Evolutionary conservation across 116 monocot species (phyloP).

Genomic region (Posidonia oceanica): DNA sequence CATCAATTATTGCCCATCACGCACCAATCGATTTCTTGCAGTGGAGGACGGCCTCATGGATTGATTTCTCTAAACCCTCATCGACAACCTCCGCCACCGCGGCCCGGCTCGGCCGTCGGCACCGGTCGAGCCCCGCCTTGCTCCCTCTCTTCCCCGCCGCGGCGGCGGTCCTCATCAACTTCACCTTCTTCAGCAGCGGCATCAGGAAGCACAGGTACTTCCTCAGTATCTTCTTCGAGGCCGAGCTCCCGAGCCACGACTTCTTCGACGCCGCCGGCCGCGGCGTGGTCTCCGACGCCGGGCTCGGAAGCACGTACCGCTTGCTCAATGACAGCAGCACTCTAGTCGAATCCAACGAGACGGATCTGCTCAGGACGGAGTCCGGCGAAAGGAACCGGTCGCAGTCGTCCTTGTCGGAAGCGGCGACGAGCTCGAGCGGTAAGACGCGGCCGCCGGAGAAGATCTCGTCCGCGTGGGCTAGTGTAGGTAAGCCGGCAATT

Average conservation of each 20-base stretch:
- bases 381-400: slow-evolving; percentile 3
- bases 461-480: slow-evolving; percentile 30
- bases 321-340: slow-evolving; percentile 18
- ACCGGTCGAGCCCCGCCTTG: neutral
- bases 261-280: neutral
- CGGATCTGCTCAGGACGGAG: slow-evolving; percentile 17
- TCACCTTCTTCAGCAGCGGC: slow-evolving; percentile 44
- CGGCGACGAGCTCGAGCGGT: slow-evolving; percentile 11
- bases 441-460: slow-evolving; percentile 35
- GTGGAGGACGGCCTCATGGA: slow-evolving; percentile 71
- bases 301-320: neutral
- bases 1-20: neutral
- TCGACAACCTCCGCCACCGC: slow-evolving; percentile 6
- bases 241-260: slow-evolving; percentile 1
- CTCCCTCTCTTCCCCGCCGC: neutral
- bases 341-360: slow-evolving; percentile 23
- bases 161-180: slow-evolving; percentile 1
- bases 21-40: slow-evolving; percentile 52
- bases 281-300: neutral
- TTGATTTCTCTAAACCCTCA: slow-evolving; percentile 28
- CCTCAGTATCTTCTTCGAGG: slow-evolving; percentile 28
- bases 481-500: slow-evolving; percentile 3
- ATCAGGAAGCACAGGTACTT: slow-evolving; percentile 47
- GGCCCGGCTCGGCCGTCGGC: slow-evolving; percentile 9
- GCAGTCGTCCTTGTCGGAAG: neutral